Percentiles rank a stretch among this genome's conserved stretches.
Evolutionary conservation across 176 grass and related monocot genomes (phyloP).

Genomic region (Bolboschoenus planiculmis): DNA sequence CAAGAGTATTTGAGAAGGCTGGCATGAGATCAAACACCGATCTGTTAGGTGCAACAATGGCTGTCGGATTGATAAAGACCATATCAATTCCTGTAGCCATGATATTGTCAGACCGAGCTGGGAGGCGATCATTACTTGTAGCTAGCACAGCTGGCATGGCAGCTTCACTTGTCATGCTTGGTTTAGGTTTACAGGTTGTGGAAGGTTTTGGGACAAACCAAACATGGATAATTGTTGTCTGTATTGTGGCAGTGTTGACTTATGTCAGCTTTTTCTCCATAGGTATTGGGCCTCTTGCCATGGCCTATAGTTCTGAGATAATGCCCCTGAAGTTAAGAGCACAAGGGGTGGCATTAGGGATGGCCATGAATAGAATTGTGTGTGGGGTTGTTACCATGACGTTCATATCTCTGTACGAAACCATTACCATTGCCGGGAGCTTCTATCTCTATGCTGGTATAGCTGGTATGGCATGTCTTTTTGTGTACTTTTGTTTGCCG

Average conservation of each 20-base stretch:
- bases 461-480: background rate
- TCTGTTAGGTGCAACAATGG: constrained; percentile 29
- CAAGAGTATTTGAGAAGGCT: constrained; percentile 26
- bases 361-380: constrained; percentile 34
- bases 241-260: constrained; percentile 24
- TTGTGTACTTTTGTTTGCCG: constrained; percentile 32
- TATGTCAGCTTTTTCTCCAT: constrained; percentile 36
- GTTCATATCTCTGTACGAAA: constrained; percentile 43
- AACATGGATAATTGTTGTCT: background rate
- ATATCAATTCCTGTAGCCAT: constrained; percentile 26
- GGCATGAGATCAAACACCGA: constrained; percentile 20
- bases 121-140: constrained; percentile 31
- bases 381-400: constrained; percentile 35
- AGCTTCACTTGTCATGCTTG: background rate
- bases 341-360: constrained; percentile 30
- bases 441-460: constrained; percentile 47
- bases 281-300: constrained; percentile 32
- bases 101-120: constrained; percentile 33
- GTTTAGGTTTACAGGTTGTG: background rate
- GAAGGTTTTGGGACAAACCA: background rate
- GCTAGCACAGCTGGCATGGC: constrained; percentile 23
- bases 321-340: constrained; percentile 40
- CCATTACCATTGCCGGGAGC: constrained; percentile 41
- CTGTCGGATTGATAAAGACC: constrained; percentile 29
- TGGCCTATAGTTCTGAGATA: constrained; percentile 33